Evolutionary conservation across 2,329 filamentous ascomycete genomes (phyloP).

Genomic region (Emergomyces africanus): DNA sequence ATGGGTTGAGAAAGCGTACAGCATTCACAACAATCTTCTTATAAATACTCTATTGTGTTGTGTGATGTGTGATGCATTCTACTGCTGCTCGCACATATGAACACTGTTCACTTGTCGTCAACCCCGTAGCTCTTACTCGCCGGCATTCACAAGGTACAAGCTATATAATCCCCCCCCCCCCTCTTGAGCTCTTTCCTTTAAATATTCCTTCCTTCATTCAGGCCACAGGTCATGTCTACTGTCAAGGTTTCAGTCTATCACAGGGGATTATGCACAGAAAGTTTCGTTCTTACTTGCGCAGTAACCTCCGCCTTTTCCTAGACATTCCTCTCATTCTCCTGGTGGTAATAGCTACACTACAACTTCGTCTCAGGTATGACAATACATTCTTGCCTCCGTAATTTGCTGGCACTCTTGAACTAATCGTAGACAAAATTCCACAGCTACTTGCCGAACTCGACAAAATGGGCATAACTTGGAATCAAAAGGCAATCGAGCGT

Average conservation of each 20-base stretch:
- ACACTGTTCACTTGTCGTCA: not conserved
- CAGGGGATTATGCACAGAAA: not conserved
- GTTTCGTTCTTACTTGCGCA: not conserved
- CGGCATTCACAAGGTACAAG: not conserved
- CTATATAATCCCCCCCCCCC: not conserved
- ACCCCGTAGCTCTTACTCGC: not conserved
- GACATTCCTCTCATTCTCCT: not conserved
- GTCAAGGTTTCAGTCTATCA: not conserved
- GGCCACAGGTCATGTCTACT: not conserved
- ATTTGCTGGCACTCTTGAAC: not conserved
- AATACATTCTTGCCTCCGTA: too few relatives aligned
- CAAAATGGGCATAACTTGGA: slow-evolving; percentile 21
- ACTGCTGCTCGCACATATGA: not conserved
- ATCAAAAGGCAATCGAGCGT: slow-evolving; percentile 14
- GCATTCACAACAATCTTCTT: not conserved
- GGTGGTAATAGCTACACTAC: not conserved
- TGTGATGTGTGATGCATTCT: not conserved
- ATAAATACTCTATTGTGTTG: not conserved
- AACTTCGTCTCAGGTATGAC: not conserved
- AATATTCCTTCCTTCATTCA: too few relatives aligned
- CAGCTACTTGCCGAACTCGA: not conserved
- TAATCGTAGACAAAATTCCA: not conserved
- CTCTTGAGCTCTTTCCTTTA: not conserved
- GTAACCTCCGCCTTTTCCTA: not conserved
- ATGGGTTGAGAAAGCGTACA: too few relatives aligned